A percentile compares a stretch with the other conserved stretches of the same genome.
Conservation (phyloP, 352 stramenopile species). For the Albugo laibachii region DNA sequence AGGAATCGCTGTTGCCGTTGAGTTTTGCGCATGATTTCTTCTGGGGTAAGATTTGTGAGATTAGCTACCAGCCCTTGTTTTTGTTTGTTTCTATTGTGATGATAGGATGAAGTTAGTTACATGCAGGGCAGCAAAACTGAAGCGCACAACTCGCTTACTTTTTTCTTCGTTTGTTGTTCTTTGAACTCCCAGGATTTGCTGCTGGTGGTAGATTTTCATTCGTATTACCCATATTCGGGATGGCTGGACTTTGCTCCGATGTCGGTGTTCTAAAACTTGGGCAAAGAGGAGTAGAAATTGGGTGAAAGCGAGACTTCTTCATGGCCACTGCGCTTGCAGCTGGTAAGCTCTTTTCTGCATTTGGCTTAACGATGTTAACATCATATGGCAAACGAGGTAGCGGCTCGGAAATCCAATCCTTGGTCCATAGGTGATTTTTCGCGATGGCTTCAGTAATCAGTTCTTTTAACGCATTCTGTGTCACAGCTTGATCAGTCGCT, state of each 20-base stretch:
- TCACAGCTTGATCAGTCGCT: conserved; percentile 47
- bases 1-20: conserved; percentile 56
- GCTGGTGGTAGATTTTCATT: no score
- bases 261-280: no score
- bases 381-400: conserved; percentile 50
- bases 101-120: no score
- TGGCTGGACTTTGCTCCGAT: not conserved
- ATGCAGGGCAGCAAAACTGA: no score
- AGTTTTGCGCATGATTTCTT: conserved; percentile 45
- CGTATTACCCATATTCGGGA: not conserved
- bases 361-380: conserved; percentile 1
- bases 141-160: no score
- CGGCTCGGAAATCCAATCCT: conserved; percentile 59
- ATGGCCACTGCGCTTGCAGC: no score
- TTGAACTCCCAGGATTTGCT: no score
- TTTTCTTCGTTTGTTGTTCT: no score
- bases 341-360: not conserved
- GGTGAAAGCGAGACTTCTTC: no score
- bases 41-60: conserved; percentile 7
- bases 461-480: conserved; percentile 62
- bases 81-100: no score
- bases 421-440: conserved; percentile 66
- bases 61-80: not conserved
- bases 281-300: no score
- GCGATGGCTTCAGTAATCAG: conserved; percentile 72